Evolutionary conservation across 495 filamentous ascomycete genomes (phyloP).

Genomic region (Elasticomyces elasticus): DNA sequence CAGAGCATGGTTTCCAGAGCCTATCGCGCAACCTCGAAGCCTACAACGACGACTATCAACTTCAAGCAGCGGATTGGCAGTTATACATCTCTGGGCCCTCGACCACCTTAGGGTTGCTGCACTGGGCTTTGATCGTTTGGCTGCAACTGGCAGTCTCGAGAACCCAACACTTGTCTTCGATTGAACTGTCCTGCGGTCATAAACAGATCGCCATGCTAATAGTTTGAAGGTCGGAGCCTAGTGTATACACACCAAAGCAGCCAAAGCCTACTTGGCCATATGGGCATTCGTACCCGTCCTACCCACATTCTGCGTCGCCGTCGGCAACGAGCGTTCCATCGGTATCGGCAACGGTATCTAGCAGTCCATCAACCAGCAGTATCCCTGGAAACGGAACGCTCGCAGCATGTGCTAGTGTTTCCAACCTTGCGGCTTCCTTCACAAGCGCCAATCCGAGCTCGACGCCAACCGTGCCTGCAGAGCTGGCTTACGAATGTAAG

Average conservation of each 20-base stretch:
- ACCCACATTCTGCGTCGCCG: no score
- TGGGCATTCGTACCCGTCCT: not conserved
- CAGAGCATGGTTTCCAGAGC: no score
- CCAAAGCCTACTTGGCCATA: not conserved
- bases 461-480: slow-evolving; percentile 17
- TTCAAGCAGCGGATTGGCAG: no score
- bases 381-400: not conserved
- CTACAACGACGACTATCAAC: no score
- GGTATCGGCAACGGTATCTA: not conserved
- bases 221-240: not conserved
- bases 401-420: slow-evolving; percentile 10
- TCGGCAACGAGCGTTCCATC: not conserved
- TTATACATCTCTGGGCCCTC: no score
- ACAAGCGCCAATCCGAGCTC: slow-evolving; percentile 10
- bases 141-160: no score
- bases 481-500: slow-evolving; percentile 17
- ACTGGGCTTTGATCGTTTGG: no score
- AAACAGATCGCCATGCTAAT: no score
- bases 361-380: not conserved
- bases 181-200: no score
- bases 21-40: no score
- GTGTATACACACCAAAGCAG: slow-evolving; percentile 2
- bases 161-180: no score
- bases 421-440: slow-evolving; percentile 1
- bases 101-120: no score